These are phyloP conservation scores for Astragalus glycyphyllos DNA, from an alignment of 306 rosid species.

Conservation along the genomic window DNA sequence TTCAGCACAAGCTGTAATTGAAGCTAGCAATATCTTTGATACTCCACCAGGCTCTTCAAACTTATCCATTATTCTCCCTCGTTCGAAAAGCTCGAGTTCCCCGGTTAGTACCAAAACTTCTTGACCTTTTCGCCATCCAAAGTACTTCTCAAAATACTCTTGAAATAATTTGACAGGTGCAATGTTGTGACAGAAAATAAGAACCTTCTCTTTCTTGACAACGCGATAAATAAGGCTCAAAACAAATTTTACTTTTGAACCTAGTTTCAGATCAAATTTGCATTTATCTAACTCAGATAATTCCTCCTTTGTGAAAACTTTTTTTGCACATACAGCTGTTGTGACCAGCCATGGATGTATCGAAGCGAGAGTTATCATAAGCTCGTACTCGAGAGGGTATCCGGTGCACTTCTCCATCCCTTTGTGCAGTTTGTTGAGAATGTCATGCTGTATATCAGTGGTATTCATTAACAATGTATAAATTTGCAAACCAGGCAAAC, in stretches of 20 bases:
- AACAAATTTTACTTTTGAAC: conserved; percentile 88
- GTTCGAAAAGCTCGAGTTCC: conserved; percentile 86
- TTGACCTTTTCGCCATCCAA: conserved; percentile 71
- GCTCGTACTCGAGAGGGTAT: conserved; percentile 87
- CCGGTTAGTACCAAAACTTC: conserved; percentile 86
- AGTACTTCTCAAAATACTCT: conserved; percentile 78
- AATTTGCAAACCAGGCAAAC: conserved; percentile 90
- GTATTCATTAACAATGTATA: conserved; percentile 91
- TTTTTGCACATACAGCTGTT: conserved; percentile 72
- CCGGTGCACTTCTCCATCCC: conserved; percentile 67
- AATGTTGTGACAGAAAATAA: conserved; percentile 90
- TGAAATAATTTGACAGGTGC: conserved; percentile 80
- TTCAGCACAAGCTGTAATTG: conserved; percentile 95
- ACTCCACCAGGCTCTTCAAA: conserved; percentile 80
- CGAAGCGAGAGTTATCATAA: conserved; percentile 92
- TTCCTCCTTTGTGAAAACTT: conserved; percentile 58
- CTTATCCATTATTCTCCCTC: conserved; percentile 87
- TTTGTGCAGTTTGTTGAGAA: conserved; percentile 60
- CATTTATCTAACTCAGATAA: conserved; percentile 61
- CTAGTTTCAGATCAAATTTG: conserved; percentile 74
- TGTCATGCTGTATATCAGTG: conserved; percentile 72
- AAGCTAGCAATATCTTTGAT: conserved; percentile 88
- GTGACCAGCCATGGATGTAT: conserved; percentile 94
- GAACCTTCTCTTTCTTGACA: conserved; percentile 73
- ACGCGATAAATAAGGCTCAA: conserved; percentile 79